A percentile compares a stretch with the other conserved stretches of the same genome.
Conservation (phyloP, 140 eudicot genomes). For the Bidens hawaiensis region DNA sequence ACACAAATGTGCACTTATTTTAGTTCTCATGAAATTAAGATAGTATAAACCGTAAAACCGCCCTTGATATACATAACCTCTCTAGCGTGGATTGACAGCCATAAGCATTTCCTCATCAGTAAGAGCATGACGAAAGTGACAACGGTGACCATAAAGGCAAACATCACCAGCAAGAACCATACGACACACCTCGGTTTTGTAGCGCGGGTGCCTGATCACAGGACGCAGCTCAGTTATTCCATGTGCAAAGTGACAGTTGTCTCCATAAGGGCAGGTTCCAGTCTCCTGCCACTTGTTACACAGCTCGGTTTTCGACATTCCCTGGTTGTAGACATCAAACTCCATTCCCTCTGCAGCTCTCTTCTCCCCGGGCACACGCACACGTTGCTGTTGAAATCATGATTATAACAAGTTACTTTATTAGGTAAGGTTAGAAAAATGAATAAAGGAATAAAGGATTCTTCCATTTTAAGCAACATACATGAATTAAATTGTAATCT, state of each 20-base stretch:
- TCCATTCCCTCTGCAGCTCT: slow-evolving; percentile 56
- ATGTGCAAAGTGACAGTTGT: slow-evolving; percentile 84
- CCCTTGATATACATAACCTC: slow-evolving; percentile 31
- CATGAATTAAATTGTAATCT: background rate
- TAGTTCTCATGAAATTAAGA: slow-evolving; percentile 28
- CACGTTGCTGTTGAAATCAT: slow-evolving; percentile 41
- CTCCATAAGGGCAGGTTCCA: slow-evolving; percentile 78
- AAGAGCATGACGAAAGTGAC: slow-evolving; percentile 92
- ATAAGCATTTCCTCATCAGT: slow-evolving; percentile 50
- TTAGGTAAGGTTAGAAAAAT: background rate
- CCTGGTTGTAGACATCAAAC: slow-evolving; percentile 79
- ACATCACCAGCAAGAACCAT: slow-evolving; percentile 72
- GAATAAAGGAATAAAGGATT: background rate
- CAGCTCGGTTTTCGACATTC: slow-evolving; percentile 88
- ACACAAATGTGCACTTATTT: slow-evolving; percentile 29
- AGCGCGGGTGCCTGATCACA: slow-evolving; percentile 92
- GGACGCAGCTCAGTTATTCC: slow-evolving; percentile 84
- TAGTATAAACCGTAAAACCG: background rate
- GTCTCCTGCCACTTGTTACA: slow-evolving; percentile 97
- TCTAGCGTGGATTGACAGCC: slow-evolving; percentile 29
- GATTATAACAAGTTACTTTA: slow-evolving; percentile 14
- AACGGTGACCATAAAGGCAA: slow-evolving; percentile 95
- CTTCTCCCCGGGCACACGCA: slow-evolving; percentile 49
- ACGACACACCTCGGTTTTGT: slow-evolving; percentile 88
- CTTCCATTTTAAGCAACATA: slow-evolving; percentile 5